Evolutionary conservation across 331 rosid genomes (phyloP).

Genomic region (Quercus phellos): DNA sequence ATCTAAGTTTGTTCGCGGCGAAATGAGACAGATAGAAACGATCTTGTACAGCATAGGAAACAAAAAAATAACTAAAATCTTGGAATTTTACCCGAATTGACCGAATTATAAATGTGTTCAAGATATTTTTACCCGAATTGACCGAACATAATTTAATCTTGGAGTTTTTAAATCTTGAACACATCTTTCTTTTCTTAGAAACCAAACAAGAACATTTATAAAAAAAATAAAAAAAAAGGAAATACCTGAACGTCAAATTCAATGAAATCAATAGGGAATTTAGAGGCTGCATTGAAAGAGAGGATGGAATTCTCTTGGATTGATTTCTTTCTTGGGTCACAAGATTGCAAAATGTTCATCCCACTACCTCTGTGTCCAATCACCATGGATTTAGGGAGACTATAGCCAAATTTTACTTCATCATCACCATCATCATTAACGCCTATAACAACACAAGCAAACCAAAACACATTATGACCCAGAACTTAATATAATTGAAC

Average conservation of each 20-base stretch:
- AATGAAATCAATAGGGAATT: conserved; percentile 54
- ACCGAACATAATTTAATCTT: too few species aligned
- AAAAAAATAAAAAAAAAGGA: too few species aligned
- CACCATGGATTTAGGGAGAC: conserved; percentile 40
- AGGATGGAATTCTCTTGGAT: conserved; percentile 64
- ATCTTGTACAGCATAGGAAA: too few species aligned
- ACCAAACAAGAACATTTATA: too few species aligned
- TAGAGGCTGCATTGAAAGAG: conserved; percentile 58
- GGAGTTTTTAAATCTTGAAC: too few species aligned
- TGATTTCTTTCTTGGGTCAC: conserved; percentile 51
- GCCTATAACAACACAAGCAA: neutral
- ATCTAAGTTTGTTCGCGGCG: neutral
- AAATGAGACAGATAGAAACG: neutral
- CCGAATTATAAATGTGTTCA: too few species aligned
- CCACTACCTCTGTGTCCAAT: conserved; percentile 83
- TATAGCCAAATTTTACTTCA: neutral
- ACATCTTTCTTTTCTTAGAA: too few species aligned
- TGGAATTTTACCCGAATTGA: too few species aligned
- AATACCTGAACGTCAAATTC: conserved; percentile 86
- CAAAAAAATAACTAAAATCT: too few species aligned
- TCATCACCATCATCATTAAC: conserved; percentile 2
- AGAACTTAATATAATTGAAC: neutral
- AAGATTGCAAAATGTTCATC: conserved; percentile 62
- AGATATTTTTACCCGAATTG: too few species aligned
- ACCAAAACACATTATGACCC: neutral